Conservation (phyloP, 2,329 filamentous ascomycete genomes). For the Fusarium sp. region DNA sequence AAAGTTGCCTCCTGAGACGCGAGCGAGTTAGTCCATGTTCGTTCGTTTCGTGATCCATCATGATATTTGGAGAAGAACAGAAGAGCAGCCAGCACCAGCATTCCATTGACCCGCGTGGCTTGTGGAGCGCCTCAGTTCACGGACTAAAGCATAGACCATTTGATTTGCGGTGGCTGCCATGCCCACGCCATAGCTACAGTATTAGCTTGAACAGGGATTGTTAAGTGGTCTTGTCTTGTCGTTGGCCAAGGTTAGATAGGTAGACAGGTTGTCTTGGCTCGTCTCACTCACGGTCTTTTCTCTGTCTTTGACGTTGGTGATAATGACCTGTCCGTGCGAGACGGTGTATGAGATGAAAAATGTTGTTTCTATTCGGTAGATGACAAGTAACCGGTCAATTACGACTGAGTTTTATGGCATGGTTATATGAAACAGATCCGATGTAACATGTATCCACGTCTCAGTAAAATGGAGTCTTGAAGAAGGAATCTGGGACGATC, state of each 20-base stretch:
- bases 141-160: slow-evolving; percentile 30
- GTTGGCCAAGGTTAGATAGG: background rate
- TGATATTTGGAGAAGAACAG: background rate
- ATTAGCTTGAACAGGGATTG: slow-evolving; percentile 1
- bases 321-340: slow-evolving; percentile 40
- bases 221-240: slow-evolving; percentile 29
- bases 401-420: slow-evolving; percentile 4
- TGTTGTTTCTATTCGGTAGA: slow-evolving; percentile 15
- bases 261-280: slow-evolving; percentile 9
- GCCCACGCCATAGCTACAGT: slow-evolving; percentile 11
- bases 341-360: slow-evolving; percentile 23
- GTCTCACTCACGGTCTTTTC: background rate
- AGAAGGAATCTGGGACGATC: slow-evolving; percentile 27
- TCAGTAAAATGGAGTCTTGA: slow-evolving; percentile 31
- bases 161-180: slow-evolving; percentile 37
- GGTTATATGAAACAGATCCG: slow-evolving; percentile 1
- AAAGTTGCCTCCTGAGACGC: slow-evolving; percentile 26
- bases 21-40: background rate
- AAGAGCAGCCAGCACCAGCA: slow-evolving; percentile 24
- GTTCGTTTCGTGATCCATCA: slow-evolving; percentile 20
- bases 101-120: slow-evolving; percentile 48
- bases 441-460: slow-evolving; percentile 36
- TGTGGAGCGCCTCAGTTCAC: slow-evolving; percentile 42
- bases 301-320: slow-evolving; percentile 19
- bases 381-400: background rate